phyloP scores from a whole-genome alignment of 768 basidiomycete genomes.

The Mycena alexandri region DNA sequence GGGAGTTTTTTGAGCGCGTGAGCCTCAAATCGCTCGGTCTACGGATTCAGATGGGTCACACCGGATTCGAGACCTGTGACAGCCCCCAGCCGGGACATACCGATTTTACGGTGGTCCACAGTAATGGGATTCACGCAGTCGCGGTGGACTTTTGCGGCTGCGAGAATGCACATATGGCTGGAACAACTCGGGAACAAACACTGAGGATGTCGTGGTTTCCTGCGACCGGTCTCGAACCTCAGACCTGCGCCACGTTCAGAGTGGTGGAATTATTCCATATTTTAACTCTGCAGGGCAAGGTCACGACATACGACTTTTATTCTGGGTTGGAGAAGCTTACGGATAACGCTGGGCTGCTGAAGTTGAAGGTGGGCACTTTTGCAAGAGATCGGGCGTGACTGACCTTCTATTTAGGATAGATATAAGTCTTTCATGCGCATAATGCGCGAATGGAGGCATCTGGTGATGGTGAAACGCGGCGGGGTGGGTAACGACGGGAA shows the following conservation, averaged over 20 bases:
- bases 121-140: background rate
- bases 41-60: conserved; percentile 9
- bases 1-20: background rate
- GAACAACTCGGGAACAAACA: background rate
- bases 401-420: background rate
- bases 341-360: background rate
- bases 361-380: background rate
- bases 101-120: background rate
- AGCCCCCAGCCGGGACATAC: background rate
- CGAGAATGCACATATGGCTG: background rate
- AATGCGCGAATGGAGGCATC: conserved; percentile 6
- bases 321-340: conserved; percentile 20
- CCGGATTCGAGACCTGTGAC: background rate
- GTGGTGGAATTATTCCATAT: background rate
- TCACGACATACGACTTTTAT: conserved; percentile 35
- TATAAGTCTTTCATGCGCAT: conserved; percentile 4
- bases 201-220: background rate
- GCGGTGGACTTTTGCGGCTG: conserved; percentile 5
- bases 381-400: background rate
- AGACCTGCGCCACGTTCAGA: background rate
- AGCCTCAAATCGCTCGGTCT: background rate
- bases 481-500: background rate
- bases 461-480: conserved; percentile 4
- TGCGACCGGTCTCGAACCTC: background rate
- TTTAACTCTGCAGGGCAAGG: conserved; percentile 7